Evolutionary conservation across 2,329 filamentous ascomycete genomes (phyloP).

Genomic region (Arthrocladium fulminans): DNA sequence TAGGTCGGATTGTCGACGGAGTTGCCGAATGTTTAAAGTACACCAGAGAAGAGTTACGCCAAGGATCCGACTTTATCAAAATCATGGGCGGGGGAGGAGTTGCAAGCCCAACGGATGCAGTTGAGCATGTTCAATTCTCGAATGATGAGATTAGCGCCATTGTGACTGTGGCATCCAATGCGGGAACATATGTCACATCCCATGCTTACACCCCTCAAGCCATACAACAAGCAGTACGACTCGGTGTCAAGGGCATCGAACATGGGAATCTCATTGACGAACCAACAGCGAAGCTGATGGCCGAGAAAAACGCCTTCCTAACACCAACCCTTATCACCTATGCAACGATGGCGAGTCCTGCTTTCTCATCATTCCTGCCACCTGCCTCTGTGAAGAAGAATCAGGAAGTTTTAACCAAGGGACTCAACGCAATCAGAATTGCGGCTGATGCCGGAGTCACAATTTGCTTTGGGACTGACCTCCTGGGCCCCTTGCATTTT

Average conservation of each 20-base stretch:
- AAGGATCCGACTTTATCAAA: conserved; percentile 53
- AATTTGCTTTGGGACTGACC: conserved; percentile 49
- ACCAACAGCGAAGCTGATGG: conserved; percentile 44
- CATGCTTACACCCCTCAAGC: conserved; percentile 50
- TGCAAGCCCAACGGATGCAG: conserved; percentile 43
- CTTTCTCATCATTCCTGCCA: conserved; percentile 37
- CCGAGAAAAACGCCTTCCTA: conserved; percentile 40
- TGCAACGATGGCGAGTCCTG: conserved; percentile 23
- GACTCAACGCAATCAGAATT: conserved; percentile 40
- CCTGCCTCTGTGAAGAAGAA: conserved; percentile 43
- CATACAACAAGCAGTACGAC: conserved; percentile 47
- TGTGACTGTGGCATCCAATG: conserved; percentile 40
- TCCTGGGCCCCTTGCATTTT: conserved; percentile 42
- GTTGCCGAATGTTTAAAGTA: conserved; percentile 47
- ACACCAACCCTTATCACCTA: conserved; percentile 50
- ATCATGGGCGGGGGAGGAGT: conserved; percentile 54
- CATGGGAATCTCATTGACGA: conserved; percentile 38
- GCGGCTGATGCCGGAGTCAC: conserved; percentile 45
- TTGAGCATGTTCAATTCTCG: conserved; percentile 50
- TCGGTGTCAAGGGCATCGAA: conserved; percentile 49
- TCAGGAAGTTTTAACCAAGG: conserved; percentile 39
- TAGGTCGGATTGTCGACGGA: conserved; percentile 45
- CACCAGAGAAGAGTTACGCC: conserved; percentile 47
- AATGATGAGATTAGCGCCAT: conserved; percentile 49
- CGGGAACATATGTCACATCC: conserved; percentile 47